These are phyloP conservation scores for Entoloma clypeatum DNA, from an alignment of 1,284 basidiomycete genomes.

Conservation along the genomic window DNA sequence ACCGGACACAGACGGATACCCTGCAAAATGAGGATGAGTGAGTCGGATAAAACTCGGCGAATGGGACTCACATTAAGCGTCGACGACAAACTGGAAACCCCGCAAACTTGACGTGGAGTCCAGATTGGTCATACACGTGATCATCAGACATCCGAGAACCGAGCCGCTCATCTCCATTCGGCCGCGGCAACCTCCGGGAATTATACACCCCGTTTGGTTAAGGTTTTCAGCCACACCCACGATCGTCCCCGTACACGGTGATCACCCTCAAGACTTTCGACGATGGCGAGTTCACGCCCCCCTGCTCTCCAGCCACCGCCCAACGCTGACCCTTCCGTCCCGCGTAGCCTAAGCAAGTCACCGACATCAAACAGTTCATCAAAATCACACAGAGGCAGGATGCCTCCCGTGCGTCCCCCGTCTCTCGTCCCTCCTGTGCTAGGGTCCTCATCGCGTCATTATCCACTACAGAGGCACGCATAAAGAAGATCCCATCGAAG, in stretches of 20 bases:
- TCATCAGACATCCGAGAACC: not conserved
- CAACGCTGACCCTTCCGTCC: constrained; percentile 12
- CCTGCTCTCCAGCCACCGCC: not conserved
- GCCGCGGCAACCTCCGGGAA: constrained; percentile 20
- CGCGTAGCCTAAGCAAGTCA: constrained; percentile 99
- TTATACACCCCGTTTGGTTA: constrained; percentile 22
- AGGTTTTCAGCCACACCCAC: constrained; percentile 27
- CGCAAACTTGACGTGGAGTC: not conserved
- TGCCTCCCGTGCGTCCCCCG: constrained; percentile 57
- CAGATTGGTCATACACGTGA: constrained; percentile 8
- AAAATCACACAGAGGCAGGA: constrained; percentile 92
- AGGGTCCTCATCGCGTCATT: not conserved
- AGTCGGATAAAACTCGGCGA: constrained; percentile 7
- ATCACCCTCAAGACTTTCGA: constrained; percentile 31
- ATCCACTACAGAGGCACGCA: constrained; percentile 73
- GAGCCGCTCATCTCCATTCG: too few relatives aligned
- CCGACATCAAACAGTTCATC: constrained; percentile 99
- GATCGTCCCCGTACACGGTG: constrained; percentile 19
- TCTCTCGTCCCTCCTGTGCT: not conserved
- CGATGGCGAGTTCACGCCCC: constrained; percentile 31
- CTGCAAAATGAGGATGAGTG: constrained; percentile 19
- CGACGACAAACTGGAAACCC: not conserved
- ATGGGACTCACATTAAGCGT: constrained; percentile 16
- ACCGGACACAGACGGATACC: constrained; percentile 61
- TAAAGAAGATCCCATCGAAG: constrained; percentile 87